phyloP scores from a whole-genome alignment of 2,329 filamentous ascomycete genomes.

The Nigrograna mackinnonii region DNA sequence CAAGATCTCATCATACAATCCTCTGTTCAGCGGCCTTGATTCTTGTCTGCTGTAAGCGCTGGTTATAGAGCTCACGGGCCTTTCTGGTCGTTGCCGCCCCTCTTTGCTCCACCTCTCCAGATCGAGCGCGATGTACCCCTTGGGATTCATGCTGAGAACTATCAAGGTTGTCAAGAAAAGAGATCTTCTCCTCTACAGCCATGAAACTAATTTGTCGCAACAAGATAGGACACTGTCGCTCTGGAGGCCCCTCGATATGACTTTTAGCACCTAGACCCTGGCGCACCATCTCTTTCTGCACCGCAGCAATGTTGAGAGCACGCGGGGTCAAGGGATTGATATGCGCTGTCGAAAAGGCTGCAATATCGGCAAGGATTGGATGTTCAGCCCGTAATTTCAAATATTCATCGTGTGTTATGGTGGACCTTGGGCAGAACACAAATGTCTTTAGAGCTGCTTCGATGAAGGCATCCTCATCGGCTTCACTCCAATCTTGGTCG shows the following conservation, averaged over 20 bases:
- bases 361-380: slow-evolving; percentile 55
- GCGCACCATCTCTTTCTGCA: slow-evolving; percentile 48
- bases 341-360: slow-evolving; percentile 47
- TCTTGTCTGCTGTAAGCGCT: slow-evolving; percentile 24
- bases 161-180: slow-evolving; percentile 40
- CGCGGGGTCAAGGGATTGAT: slow-evolving; percentile 60
- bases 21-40: background rate
- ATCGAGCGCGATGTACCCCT: slow-evolving; percentile 53
- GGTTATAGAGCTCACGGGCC: slow-evolving; percentile 52
- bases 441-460: slow-evolving; percentile 51
- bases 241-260: slow-evolving; percentile 56
- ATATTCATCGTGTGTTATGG: slow-evolving; percentile 48
- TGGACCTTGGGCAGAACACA: slow-evolving; percentile 50
- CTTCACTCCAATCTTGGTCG: slow-evolving; percentile 20
- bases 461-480: slow-evolving; percentile 45
- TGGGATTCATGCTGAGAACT: slow-evolving; percentile 21
- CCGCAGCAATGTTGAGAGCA: slow-evolving; percentile 53
- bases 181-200: slow-evolving; percentile 53
- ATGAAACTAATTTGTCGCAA: slow-evolving; percentile 59
- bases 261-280: slow-evolving; percentile 51
- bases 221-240: slow-evolving; percentile 47
- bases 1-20: background rate
- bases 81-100: slow-evolving; percentile 53
- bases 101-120: slow-evolving; percentile 59
- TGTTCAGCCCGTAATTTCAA: slow-evolving; percentile 46